Conservation (phyloP, 257 asterid genomes). For the Nicotiana otophora region DNA sequence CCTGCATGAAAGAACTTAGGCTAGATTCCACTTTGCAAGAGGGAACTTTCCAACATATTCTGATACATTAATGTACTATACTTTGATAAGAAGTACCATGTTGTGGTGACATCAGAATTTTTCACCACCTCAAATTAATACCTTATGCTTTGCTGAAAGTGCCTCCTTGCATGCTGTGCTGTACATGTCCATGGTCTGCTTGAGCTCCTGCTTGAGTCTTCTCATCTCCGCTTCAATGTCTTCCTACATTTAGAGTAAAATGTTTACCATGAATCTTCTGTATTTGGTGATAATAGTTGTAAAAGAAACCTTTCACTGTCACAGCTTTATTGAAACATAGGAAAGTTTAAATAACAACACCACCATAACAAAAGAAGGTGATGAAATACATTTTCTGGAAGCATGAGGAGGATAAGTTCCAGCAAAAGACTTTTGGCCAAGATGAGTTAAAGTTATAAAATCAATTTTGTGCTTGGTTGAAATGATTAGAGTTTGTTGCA, state of each 20-base stretch:
- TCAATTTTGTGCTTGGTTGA: not conserved
- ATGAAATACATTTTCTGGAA: not conserved
- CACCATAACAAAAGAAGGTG: not conserved
- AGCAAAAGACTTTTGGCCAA: not conserved
- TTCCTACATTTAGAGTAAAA: constrained; percentile 40
- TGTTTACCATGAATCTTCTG: not conserved
- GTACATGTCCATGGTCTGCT: constrained; percentile 95
- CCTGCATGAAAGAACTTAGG: constrained; percentile 30
- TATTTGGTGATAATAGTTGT: not conserved
- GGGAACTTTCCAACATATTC: not conserved
- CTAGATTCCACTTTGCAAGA: constrained; percentile 1
- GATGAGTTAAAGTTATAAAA: not conserved
- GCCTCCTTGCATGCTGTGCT: constrained; percentile 95
- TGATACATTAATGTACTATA: not conserved
- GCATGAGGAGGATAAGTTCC: not conserved
- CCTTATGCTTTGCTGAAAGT: constrained; percentile 75
- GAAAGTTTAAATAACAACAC: not conserved
- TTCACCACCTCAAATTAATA: constrained; percentile 10
- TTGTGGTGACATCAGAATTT: not conserved
- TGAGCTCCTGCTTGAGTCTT: constrained; percentile 84
- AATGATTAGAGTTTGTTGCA: not conserved
- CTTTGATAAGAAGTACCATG: not conserved
- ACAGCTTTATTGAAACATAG: not conserved
- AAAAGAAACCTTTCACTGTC: not conserved
- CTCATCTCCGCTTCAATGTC: constrained; percentile 93